A percentile compares a stretch with the other conserved stretches of the same genome.
These are phyloP conservation scores for Cyclocybe cylindracea DNA, from an alignment of 768 basidiomycete species.

Conservation along the genomic window DNA sequence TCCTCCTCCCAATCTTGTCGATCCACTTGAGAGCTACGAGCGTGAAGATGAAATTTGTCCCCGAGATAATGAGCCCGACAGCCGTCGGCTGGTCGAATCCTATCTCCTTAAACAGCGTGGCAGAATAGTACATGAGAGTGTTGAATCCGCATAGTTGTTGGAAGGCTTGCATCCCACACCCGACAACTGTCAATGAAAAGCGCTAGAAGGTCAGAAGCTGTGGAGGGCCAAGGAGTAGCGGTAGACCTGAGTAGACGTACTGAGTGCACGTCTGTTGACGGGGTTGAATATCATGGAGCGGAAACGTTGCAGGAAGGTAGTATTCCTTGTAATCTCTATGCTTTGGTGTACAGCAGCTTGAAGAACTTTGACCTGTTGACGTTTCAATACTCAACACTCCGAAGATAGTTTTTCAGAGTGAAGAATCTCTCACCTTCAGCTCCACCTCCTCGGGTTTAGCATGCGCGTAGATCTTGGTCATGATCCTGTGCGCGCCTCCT, in stretches of 20 bases:
- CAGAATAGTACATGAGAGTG: constrained; percentile 74
- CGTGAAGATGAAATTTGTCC: constrained; percentile 80
- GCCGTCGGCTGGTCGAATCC: constrained; percentile 84
- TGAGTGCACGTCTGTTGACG: constrained; percentile 67
- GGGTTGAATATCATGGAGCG: constrained; percentile 55
- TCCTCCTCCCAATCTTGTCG: constrained; percentile 68
- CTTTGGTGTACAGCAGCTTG: constrained; percentile 60
- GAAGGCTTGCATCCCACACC: constrained; percentile 79
- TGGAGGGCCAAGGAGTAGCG: background rate
- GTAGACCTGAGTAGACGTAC: constrained; percentile 36
- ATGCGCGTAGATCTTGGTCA: constrained; percentile 68
- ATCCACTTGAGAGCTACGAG: constrained; percentile 75
- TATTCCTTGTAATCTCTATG: constrained; percentile 60
- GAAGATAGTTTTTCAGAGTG: background rate
- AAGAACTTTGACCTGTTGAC: constrained; percentile 55
- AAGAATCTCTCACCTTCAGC: constrained; percentile 46
- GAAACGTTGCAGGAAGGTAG: constrained; percentile 58
- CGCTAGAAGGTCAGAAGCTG: background rate
- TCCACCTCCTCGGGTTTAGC: constrained; percentile 67
- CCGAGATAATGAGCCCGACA: constrained; percentile 76
- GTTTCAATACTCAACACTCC: background rate
- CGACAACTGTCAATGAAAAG: constrained; percentile 49
- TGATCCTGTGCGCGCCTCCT: constrained; percentile 50
- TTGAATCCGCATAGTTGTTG: constrained; percentile 88
- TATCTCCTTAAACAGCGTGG: constrained; percentile 77